Conservation (phyloP, 2,329 filamentous ascomycete species). For the Akanthomyces uredinophilus region DNA sequence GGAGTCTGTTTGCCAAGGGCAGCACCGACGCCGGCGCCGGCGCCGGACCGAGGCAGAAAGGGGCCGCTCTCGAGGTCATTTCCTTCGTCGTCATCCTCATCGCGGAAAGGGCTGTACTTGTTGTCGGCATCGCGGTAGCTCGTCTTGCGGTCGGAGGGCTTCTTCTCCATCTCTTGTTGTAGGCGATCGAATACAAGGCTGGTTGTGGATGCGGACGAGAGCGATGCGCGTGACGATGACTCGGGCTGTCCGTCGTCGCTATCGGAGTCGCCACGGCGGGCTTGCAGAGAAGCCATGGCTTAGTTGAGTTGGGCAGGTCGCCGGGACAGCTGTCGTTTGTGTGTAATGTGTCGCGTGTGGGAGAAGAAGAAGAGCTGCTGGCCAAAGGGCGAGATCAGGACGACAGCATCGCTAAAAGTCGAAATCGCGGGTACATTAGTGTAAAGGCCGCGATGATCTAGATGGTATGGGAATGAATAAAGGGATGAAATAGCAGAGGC, state of each 20-base stretch:
- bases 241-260: constrained; percentile 16
- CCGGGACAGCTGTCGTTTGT: background rate
- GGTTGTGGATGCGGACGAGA: constrained; percentile 76
- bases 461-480: background rate
- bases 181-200: constrained; percentile 78
- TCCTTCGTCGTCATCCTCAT: constrained; percentile 24
- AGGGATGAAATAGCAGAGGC: background rate
- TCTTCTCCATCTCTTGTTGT: constrained; percentile 47
- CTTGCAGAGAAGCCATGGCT: constrained; percentile 2
- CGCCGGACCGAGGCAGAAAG: constrained; percentile 40
- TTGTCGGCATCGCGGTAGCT: constrained; percentile 21
- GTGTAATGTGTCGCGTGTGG: background rate
- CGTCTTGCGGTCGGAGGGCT: constrained; percentile 17
- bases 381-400: constrained; percentile 5
- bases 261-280: background rate
- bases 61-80: constrained; percentile 45
- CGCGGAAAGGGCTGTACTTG: constrained; percentile 38
- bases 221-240: constrained; percentile 49
- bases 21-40: constrained; percentile 20
- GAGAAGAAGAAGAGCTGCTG: background rate
- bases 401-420: background rate
- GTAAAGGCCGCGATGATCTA: background rate
- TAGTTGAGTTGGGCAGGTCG: background rate
- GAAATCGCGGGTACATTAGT: background rate
- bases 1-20: constrained; percentile 48